Evolutionary conservation across 164 flowering plant genomes (phyloP), one percentile per base, ranked within the genome.

Genomic region (Aristolochia contorta): DNA sequence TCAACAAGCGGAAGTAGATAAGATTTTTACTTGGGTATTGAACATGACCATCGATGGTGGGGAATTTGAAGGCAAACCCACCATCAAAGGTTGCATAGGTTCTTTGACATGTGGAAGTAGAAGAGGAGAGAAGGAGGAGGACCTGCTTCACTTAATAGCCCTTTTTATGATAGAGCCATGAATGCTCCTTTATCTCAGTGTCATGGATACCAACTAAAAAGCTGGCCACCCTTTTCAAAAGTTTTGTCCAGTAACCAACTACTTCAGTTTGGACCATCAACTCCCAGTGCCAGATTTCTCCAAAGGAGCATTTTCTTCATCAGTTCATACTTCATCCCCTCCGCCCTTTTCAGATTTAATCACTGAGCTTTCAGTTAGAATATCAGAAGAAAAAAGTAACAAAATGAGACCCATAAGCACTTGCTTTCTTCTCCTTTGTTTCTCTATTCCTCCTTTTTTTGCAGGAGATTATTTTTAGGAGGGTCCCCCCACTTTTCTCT

Each of bases 181-280:
- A 58, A 58, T 21, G 48, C 60, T 58, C 60, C 47, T 58, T 58
- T 37, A 37, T 58, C 21, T 58, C 60, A 58, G 45, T 12, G 21
- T 58, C 60, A 58, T 58, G 60, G 30, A 21, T 41, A 43, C 60
- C 60, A 43, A 58, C 60, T 58, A 58, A 58, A 27, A 57, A 58
- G 60, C 23, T 43, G 45, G 20, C 60, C 47, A 58, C 32, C 60
- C 60, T 58, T 58, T 58, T 47, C 24, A 58, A 58, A 57, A 56
- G 21, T 10, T 24, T 22, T 46, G 62, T 20, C 52, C 62, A 59
- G 23, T 24, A 59, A 13, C 30, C 33, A 59, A 47, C 37, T 32
- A 59, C 62, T 47, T 49, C 18, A 14, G 21, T 52, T 21, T 59
- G 51, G 53, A 41, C 52, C 52, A 46, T 46, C 8, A 22, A 43